These are phyloP conservation scores for Herpetomonas samuelpessoai DNA, from an alignment of 208 protist species.

Conservation along the genomic window DNA sequence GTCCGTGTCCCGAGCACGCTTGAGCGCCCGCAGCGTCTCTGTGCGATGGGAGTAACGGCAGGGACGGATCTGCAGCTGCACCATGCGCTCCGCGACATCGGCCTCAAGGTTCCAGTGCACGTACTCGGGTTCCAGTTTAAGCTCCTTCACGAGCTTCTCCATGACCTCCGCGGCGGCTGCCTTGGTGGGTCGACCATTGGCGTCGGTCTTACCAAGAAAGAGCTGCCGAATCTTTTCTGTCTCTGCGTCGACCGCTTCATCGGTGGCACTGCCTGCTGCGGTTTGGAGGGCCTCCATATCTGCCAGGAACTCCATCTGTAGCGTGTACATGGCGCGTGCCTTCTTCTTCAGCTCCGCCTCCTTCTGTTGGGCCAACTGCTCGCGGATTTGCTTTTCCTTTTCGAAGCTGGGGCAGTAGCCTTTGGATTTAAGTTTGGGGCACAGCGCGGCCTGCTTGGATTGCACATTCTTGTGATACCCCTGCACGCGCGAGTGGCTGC, in stretches of 20 bases:
- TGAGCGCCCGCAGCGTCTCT: constrained; percentile 28
- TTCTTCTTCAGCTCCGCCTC: constrained; percentile 63
- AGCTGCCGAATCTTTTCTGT: constrained; percentile 5
- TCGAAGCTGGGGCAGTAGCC: constrained; percentile 43
- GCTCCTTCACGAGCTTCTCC: constrained; percentile 42
- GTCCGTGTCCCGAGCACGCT: constrained; percentile 17
- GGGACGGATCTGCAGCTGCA: constrained; percentile 26
- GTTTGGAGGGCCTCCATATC: constrained; percentile 3
- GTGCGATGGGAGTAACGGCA: constrained; percentile 58
- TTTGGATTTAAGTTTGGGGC: constrained; percentile 24
- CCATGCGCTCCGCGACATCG: constrained; percentile 57
- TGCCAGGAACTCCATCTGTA: constrained; percentile 55
- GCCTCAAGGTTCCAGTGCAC: constrained; percentile 76
- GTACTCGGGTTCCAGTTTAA: constrained; percentile 71
- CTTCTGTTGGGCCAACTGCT: constrained; percentile 36
- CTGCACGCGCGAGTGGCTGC: constrained; percentile 28
- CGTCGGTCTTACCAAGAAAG: constrained; percentile 13
- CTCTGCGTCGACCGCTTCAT: constrained; percentile 13
- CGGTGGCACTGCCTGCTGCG: constrained; percentile 4
- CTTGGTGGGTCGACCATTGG: constrained; percentile 13
- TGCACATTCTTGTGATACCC: constrained; percentile 31
- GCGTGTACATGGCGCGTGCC: constrained; percentile 50
- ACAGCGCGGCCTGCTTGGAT: constrained; percentile 31
- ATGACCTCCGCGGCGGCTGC: constrained; percentile 21
- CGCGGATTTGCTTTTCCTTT: constrained; percentile 40